Conservation (phyloP, 225 moss, liverwort and hornwort genomes). For the Asterella californica region DNA sequence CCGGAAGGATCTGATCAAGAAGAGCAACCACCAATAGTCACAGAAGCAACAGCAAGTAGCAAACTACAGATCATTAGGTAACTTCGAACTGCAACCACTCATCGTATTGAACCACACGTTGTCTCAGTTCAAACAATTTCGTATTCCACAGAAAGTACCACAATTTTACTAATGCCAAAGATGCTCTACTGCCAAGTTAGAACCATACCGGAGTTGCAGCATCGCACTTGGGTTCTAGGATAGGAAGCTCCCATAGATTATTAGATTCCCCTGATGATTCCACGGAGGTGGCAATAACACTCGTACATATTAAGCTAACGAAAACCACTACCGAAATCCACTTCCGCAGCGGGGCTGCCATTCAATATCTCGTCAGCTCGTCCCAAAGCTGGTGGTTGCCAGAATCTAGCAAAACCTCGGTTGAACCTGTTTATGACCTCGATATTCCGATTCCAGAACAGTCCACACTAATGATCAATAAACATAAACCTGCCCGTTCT, state of each 20-base stretch:
- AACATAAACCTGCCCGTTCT: not conserved
- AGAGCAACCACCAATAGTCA: not conserved
- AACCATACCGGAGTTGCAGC: constrained; percentile 22
- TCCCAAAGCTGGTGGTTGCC: not conserved
- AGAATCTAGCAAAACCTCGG: not conserved
- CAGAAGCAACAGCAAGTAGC: not conserved
- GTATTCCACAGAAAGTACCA: too few species aligned
- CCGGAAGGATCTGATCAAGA: not conserved
- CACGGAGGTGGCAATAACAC: constrained; percentile 3
- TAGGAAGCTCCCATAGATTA: constrained; percentile 31
- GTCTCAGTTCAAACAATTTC: too few species aligned
- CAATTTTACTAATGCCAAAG: not conserved
- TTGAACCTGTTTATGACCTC: not conserved
- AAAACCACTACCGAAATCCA: constrained; percentile 12
- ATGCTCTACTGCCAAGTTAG: not conserved
- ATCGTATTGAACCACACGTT: too few species aligned
- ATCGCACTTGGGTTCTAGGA: constrained; percentile 24
- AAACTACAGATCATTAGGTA: too few species aligned
- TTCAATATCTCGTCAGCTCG: constrained; percentile 20
- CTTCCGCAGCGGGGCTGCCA: constrained; percentile 24
- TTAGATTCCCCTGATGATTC: not conserved
- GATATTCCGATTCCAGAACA: not conserved
- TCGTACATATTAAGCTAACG: constrained; percentile 11
- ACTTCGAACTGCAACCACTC: too few species aligned
- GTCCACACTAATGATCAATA: not conserved